These are phyloP conservation scores for Sextonia rubra DNA, from an alignment of 164 flowering plant species.

Conservation along the genomic window DNA sequence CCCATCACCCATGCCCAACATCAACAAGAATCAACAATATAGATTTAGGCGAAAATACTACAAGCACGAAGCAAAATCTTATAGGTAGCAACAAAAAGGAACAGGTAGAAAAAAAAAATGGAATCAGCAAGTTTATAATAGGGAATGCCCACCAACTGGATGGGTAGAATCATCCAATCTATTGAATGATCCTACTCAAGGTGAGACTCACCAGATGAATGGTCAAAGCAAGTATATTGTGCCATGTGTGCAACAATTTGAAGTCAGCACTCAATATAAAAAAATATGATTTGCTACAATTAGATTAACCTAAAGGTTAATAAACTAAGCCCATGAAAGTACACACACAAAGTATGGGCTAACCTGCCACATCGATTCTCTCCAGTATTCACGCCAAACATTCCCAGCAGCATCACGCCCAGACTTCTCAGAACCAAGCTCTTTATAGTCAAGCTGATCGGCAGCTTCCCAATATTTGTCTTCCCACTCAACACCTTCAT, in stretches of 20 bases:
- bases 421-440: slow-evolving; percentile 95
- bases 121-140: background rate
- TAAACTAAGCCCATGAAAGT: too few relatives aligned
- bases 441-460: slow-evolving; percentile 73
- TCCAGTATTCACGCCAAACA: slow-evolving; percentile 96
- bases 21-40: too few relatives aligned
- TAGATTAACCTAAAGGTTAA: too few relatives aligned
- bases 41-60: too few relatives aligned
- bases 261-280: background rate
- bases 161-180: background rate
- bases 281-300: too few relatives aligned
- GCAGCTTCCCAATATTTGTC: slow-evolving; percentile 97
- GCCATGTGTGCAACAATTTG: background rate
- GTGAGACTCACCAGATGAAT: background rate
- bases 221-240: background rate
- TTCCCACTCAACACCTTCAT: slow-evolving; percentile 78
- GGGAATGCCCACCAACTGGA: background rate
- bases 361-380: slow-evolving; percentile 90
- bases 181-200: background rate
- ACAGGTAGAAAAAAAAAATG: background rate
- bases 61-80: too few relatives aligned
- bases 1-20: background rate
- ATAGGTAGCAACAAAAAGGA: background rate
- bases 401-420: slow-evolving; percentile 89
- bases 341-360: slow-evolving; percentile 8